Evolutionary conservation across 2,329 filamentous ascomycete genomes (phyloP).

Genomic region (Orbilia blumenaviensis): DNA sequence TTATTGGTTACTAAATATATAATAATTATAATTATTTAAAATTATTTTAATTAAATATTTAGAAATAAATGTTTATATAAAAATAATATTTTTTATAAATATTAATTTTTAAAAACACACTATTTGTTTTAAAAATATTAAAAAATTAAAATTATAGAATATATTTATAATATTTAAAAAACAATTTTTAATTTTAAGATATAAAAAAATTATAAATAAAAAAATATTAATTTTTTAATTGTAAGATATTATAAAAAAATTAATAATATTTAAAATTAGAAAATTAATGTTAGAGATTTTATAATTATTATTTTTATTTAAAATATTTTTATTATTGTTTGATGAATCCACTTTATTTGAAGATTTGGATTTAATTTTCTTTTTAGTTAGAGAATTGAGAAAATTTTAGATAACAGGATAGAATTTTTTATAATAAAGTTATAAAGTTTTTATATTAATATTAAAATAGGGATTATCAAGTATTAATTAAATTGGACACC

Average conservation of each 20-base stretch:
- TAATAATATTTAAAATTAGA: too few species aligned
- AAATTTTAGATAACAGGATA: too few species aligned
- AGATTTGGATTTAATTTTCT: too few species aligned
- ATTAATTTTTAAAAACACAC: background rate
- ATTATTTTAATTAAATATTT: background rate
- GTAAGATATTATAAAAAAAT: background rate
- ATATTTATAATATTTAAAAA: background rate
- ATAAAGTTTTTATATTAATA: background rate
- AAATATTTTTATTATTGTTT: too few species aligned
- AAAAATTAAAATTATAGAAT: background rate
- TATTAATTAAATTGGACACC: background rate
- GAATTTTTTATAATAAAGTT: too few species aligned
- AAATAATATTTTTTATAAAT: constrained; percentile 7
- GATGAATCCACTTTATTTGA: too few species aligned
- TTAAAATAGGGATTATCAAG: background rate
- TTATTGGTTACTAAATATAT: background rate
- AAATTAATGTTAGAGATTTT: too few species aligned
- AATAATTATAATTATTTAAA: constrained; percentile 1
- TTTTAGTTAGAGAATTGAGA: too few species aligned
- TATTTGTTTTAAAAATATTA: background rate
- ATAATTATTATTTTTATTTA: too few species aligned
- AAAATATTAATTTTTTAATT: background rate
- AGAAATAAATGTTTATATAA: constrained; percentile 25
- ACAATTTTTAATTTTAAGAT: background rate
- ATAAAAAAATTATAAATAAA: background rate